Percentiles rank a stretch among this genome's conserved stretches.
phyloP scores from a whole-genome alignment of 176 grass and related monocot genomes.

The Rhynchospora breviuscula region DNA sequence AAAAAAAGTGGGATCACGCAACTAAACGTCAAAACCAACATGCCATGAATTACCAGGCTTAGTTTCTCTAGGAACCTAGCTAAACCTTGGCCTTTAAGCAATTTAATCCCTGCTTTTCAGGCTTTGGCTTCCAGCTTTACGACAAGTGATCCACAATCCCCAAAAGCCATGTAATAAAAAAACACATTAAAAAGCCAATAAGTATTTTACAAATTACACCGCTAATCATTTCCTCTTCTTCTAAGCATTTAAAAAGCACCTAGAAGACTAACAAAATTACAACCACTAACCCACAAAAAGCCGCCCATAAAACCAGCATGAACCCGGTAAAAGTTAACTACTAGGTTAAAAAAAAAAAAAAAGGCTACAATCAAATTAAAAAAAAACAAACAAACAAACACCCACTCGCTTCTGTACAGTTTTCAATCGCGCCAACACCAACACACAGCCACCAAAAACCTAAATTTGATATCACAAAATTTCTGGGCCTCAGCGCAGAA shows the following conservation, averaged over 20 bases:
- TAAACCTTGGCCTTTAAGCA: neutral
- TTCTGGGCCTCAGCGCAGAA: constrained; percentile 9
- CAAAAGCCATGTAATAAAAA: neutral
- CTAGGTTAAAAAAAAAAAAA: neutral
- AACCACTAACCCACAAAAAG: neutral
- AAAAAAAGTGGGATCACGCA: neutral
- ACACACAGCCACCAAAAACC: constrained; percentile 31
- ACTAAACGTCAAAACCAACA: neutral
- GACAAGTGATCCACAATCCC: neutral
- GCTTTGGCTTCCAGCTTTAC: neutral
- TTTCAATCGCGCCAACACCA: constrained; percentile 44
- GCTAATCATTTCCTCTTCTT: constrained; percentile 19
- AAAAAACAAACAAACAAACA: constrained; percentile 20
- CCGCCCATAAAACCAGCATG: neutral
- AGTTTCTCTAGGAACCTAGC: neutral
- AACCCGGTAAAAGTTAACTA: neutral
- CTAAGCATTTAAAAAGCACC: constrained; percentile 31
- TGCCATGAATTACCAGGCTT: neutral
- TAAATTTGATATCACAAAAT: constrained; percentile 5
- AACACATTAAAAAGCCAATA: neutral
- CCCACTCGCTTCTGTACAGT: constrained; percentile 24
- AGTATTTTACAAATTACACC: constrained; percentile 18
- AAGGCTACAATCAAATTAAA: neutral
- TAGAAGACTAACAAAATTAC: constrained; percentile 22
- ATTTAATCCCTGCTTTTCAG: neutral